Evolutionary conservation across 352 stramenopile genomes (phyloP).

Genomic region (Globisporangium paddicum): DNA sequence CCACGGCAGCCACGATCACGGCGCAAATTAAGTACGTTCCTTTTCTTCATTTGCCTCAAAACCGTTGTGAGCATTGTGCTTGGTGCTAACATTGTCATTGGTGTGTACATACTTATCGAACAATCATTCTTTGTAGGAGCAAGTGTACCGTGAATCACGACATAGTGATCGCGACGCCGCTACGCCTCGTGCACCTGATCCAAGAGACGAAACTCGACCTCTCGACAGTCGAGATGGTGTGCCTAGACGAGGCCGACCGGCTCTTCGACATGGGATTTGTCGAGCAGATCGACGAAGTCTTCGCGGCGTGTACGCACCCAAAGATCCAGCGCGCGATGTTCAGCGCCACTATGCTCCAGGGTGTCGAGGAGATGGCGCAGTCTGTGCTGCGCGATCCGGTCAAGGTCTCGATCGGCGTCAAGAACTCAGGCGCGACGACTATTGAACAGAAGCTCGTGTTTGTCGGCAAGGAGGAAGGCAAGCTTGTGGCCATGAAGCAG

Average conservation of each 20-base stretch:
- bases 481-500: constrained; percentile 96
- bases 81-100: background rate
- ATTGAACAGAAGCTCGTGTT: constrained; percentile 97
- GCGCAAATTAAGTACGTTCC: constrained; percentile 56
- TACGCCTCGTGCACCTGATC: constrained; percentile 93
- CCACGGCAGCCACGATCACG: constrained; percentile 77
- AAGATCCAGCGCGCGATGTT: constrained; percentile 95
- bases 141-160: constrained; percentile 87
- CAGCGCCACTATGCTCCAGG: constrained; percentile 95
- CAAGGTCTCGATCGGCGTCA: constrained; percentile 91
- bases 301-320: constrained; percentile 86
- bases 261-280: constrained; percentile 97
- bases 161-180: constrained; percentile 95
- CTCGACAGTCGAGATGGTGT: constrained; percentile 90
- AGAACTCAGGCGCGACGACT: constrained; percentile 84
- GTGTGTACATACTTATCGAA: background rate
- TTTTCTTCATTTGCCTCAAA: background rate
- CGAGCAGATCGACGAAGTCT: constrained; percentile 97
- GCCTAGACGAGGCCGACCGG: constrained; percentile 98
- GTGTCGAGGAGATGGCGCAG: constrained; percentile 94
- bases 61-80: background rate
- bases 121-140: constrained; percentile 37
- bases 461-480: constrained; percentile 98
- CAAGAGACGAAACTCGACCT: constrained; percentile 81
- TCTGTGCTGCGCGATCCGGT: constrained; percentile 96